Evolutionary conservation across 768 basidiomycete species (phyloP), one percentile per base, ranked within the genome.

Genomic region (Galerina marginata): DNA sequence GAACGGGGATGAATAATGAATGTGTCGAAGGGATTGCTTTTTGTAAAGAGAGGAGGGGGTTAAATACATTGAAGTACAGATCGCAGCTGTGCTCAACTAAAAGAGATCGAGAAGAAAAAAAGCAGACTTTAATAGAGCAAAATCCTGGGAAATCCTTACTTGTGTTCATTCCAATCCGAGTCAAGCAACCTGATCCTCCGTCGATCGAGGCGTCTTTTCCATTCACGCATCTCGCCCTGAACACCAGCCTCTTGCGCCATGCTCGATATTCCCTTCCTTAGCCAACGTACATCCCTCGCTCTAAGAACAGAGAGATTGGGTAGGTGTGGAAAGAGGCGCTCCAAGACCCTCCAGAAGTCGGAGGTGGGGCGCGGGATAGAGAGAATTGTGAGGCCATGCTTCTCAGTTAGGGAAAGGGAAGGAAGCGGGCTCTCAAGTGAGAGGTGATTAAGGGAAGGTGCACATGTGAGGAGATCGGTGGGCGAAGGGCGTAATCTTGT

Each of bases 171-270:
- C 90, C 92, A 93, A 58, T 91, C 86, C 14, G 83, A 80, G 67
- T 94, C 92, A 54, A 93, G 75, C 29, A 94, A 73, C 20, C 81
- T 79, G 48, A 94, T 81, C 1, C 83, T 78, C 66, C 83, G 77
- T 56, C 85, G 78, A 10, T 75, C 76, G 36, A 94, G 77, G 54
- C 88, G 81, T 48, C 83, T 80, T 60, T 80, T 81, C 92, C 92
- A 94, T 58, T 86, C 83, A 63, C 79, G 77, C 85, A 94, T 88
- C 70, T 92, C 89, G 44, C 91, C 92, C 73, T 93, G 92, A 12
- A 92, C 83, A 7, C 92, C 92, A 6, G 92, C 83, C 62, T 83
- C 86, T 63, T 84, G 86, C 25, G 92, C 92, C 59, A 81, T 79
- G 0, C 74, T 74, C 7, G 82, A 86, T 72, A 93, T 81, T 0